Evolutionary conservation across 2,329 filamentous ascomycete species (phyloP), one percentile per base, ranked within the genome.

Genomic region (Elsinoe necatrix): DNA sequence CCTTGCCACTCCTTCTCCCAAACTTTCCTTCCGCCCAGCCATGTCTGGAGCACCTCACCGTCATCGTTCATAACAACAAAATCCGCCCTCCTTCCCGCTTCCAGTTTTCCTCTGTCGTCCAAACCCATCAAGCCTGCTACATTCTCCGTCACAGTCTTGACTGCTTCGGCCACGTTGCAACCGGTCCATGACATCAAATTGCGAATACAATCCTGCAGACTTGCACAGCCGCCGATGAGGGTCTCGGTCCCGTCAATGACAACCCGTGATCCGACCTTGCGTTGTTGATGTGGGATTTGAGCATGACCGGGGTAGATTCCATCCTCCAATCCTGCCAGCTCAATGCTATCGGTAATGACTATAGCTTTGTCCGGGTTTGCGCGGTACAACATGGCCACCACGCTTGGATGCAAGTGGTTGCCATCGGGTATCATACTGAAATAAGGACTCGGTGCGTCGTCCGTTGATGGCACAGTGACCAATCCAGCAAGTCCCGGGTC

Each of bases 351-450:
- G 1, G 77, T 80, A 58, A 80, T 73, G 45, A 80, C 65, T 48
- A 81, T 77, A 59, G 75, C 75, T 58, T 74, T 73, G 12, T 64
- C 59, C 1, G 76, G 76, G 29, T 74, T 73, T 1, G 74, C 65
- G 20, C 72, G 71, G 63, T 78, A 74, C 2, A 79, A 72, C 29
- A 81, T 68, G 0, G 72, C 72, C 0, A 77, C 70, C 0, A 79
- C 72, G 14, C 67, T 65, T 0, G 78, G 77, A 60, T 81, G 77
- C 2, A 81, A 65, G 59, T 81, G 79, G 52, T 80, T 72, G 29
- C 75, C 75, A 58, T 81, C 79, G 2, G 78, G 68, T 23, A 81
- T 80, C 45, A 81, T 65, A 20, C 73, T 75, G 66, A 73, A 81
- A 64, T 74, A 81, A 1, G 78, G 76, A 8, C 69, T 59, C 3